Conservation (phyloP, 2,329 filamentous ascomycete species). For the Calycina marina region DNA sequence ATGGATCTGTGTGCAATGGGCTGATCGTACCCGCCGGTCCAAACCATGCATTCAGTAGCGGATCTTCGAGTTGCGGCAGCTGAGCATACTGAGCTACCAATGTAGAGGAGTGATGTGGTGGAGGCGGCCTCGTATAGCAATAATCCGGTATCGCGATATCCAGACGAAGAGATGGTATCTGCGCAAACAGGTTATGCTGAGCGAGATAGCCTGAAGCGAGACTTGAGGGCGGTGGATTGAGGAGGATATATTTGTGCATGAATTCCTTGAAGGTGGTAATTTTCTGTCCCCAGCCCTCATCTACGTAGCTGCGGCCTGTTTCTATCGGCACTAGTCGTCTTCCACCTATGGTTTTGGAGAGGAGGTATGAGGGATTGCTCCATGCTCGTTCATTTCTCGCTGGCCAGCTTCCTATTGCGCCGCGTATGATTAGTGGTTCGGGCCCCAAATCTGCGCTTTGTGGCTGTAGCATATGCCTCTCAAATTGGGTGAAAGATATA, state of each 20-base stretch:
- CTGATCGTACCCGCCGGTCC: conserved; percentile 80
- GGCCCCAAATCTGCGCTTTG: conserved; percentile 26
- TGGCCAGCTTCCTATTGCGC: conserved; percentile 58
- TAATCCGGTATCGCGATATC: conserved; percentile 76
- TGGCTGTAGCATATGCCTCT: conserved; percentile 39
- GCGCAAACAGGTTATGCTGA: conserved; percentile 74
- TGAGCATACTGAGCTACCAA: conserved; percentile 26
- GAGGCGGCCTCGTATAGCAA: conserved; percentile 59
- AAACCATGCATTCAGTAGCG: conserved; percentile 82
- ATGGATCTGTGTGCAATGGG: conserved; percentile 83
- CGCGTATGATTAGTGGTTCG: conserved; percentile 55
- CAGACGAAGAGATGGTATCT: conserved; percentile 60
- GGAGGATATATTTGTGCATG: conserved; percentile 28
- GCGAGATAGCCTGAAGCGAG: conserved; percentile 64
- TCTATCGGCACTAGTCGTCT: conserved; percentile 75
- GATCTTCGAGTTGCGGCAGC: conserved; percentile 34
- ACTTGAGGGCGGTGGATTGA: background rate
- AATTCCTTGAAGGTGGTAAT: conserved; percentile 66
- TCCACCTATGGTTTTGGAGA: conserved; percentile 60
- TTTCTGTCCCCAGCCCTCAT: conserved; percentile 69
- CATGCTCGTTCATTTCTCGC: conserved; percentile 56
- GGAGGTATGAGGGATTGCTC: conserved; percentile 59
- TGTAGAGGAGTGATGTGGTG: conserved; percentile 32
- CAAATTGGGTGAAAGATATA: conserved; percentile 44
- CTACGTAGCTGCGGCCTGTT: conserved; percentile 74